A percentile compares a stretch with the other conserved stretches of the same genome.
phyloP scores from a whole-genome alignment of 257 asterid species.

The Linderniella brevidens region DNA sequence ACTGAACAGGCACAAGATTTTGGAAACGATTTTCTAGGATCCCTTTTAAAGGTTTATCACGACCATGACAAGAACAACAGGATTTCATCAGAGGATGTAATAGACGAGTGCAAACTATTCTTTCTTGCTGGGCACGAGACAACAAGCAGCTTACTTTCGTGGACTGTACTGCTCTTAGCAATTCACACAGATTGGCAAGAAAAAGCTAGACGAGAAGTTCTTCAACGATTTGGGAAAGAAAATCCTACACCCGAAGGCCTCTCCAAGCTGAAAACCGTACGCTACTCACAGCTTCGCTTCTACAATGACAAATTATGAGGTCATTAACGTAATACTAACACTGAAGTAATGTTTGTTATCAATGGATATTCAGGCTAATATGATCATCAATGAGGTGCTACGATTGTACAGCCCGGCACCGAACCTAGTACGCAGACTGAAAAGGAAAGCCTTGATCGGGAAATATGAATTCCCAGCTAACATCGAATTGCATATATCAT shows the following conservation, averaged over 20 bases:
- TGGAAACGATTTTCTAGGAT: no score
- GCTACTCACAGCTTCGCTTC: no score
- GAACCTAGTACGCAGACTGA: conserved; percentile 26
- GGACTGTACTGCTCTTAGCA: conserved; percentile 48
- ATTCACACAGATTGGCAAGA: conserved; percentile 54
- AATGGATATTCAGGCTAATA: conserved; percentile 21
- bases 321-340: no score
- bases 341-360: not conserved
- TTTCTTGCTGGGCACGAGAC: conserved; percentile 78
- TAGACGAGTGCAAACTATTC: conserved; percentile 65
- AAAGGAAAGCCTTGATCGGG: conserved; percentile 23
- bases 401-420: conserved; percentile 64
- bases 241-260: conserved; percentile 30
- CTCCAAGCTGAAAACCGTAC: conserved; percentile 36
- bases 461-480: conserved; percentile 24
- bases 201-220: conserved; percentile 45
- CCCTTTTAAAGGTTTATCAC: no score
- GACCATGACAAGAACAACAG: no score
- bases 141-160: conserved; percentile 32
- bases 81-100: no score
- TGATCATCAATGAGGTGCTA: conserved; percentile 42
- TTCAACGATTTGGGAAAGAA: conserved; percentile 15
- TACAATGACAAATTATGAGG: no score
- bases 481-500: conserved; percentile 29
- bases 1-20: no score